Evolutionary conservation across 1,284 basidiomycete genomes (phyloP).

Genomic region (Ustilago sp.): DNA sequence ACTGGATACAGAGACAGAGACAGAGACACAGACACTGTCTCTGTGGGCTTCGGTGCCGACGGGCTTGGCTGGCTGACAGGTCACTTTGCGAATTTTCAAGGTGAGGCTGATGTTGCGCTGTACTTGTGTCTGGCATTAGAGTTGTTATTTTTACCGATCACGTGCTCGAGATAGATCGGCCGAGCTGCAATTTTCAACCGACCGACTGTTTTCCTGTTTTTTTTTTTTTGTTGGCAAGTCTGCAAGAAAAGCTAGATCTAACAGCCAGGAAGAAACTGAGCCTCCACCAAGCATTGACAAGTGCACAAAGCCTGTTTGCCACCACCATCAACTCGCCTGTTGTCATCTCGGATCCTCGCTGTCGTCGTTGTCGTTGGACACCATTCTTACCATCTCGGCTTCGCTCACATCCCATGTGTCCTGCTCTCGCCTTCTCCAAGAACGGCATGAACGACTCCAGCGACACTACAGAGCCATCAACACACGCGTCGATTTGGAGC

Average conservation of each 20-base stretch:
- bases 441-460: no score
- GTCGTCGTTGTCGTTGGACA: neutral
- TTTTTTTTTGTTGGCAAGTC: no score
- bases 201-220: no score
- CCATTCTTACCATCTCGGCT: neutral
- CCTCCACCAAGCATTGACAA: neutral
- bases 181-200: no score
- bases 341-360: neutral
- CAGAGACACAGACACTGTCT: no score
- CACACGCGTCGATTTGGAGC: neutral
- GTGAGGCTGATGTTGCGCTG: no score
- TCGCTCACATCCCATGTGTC: no score
- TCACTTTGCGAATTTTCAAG: neutral
- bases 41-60: constrained; percentile 1
- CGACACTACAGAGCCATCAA: neutral
- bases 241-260: neutral
- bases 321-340: neutral
- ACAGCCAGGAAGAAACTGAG: neutral
- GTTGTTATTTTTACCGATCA: no score
- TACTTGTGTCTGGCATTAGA: no score
- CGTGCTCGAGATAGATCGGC: no score
- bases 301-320: neutral
- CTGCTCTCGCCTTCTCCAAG: no score
- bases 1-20: no score
- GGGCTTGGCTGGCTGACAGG: constrained; percentile 5